Evolutionary conservation across 495 filamentous ascomycete species (phyloP), one percentile per base, ranked within the genome.

Genomic region (Lasiosphaeris hirsuta): DNA sequence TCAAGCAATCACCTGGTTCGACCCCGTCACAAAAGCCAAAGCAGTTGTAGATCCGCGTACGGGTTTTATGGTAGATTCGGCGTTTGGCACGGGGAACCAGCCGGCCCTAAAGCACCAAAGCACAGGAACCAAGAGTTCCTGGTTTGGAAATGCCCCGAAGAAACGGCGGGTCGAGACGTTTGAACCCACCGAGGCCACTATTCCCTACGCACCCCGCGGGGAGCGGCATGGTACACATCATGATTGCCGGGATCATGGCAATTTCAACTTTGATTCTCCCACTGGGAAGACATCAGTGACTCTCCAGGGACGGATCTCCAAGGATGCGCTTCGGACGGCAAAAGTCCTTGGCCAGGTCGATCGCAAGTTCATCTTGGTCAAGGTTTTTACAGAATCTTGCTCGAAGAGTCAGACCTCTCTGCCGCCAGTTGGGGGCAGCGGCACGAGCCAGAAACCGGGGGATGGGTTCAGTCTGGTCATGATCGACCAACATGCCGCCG

Each of bases 401-500:
- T 17, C 37, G 14, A n/a, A 13, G 19, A 9, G 37, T 42, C 15
- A n/a, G 8, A 9, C 7, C 39, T 1, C 10, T 9, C n/a, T 18
- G 7, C 6, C 14, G 15, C 1, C 33, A 1, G 23, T 47, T 3
- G 23, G 23, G 23, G 2, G 5, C 23, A 5, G 23, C 2, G 23
- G 23, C 5, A 5, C 23, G 23, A 30, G 23, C 23, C 23, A 30
- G 5, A 2, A 30, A 5, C 23, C 5, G 2, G 23, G 2, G 23
- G 23, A 30, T 30, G 14, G 45, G 18, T 45, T 18, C 10, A 18
- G 83, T 10, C 74, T 98, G 1, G 80, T 95, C 0, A 77, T 97
- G 9, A 81, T 98, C 43, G 94, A 98, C 67, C 94, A 98, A 63
- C 94, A 98, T 67, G 94, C 94, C 9, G 94, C 93, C 1, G 90